Evolutionary conservation across 495 filamentous ascomycete species (phyloP).

Genomic region (Umbilicaria muhlenbergii): DNA sequence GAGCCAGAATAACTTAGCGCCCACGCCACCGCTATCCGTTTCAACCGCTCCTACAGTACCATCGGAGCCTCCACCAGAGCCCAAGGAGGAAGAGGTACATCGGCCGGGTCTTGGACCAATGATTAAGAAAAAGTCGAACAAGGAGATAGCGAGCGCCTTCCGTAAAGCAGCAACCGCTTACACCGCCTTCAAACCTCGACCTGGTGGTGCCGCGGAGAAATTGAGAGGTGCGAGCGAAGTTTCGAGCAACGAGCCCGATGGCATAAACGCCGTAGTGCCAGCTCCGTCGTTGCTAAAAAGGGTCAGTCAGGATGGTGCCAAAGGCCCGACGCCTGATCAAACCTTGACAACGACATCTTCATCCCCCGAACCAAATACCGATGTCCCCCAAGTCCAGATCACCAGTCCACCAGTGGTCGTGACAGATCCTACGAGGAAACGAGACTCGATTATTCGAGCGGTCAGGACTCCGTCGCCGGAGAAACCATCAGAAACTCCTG

Average conservation of each 20-base stretch:
- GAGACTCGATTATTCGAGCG: constrained; percentile 6
- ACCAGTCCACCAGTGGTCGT: constrained; percentile 9
- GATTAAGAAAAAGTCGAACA: constrained; percentile 63
- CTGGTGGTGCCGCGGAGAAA: constrained; percentile 66
- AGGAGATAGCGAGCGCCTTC: constrained; percentile 61
- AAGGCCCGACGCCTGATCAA: neutral
- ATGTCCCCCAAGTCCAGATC: constrained; percentile 14
- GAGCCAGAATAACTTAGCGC: neutral
- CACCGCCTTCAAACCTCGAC: constrained; percentile 68
- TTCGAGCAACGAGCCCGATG: constrained; percentile 52
- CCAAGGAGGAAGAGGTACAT: constrained; percentile 35
- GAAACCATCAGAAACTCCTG: constrained; percentile 18
- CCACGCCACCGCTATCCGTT: neutral
- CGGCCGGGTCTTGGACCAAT: constrained; percentile 79
- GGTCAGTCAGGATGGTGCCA: neutral
- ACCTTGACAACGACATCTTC: constrained; percentile 2
- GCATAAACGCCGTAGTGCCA: constrained; percentile 74
- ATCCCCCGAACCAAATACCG: constrained; percentile 3
- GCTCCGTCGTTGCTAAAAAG: constrained; percentile 39
- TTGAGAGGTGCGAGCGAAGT: constrained; percentile 42
- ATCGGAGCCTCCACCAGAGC: constrained; percentile 9
- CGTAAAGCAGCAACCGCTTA: constrained; percentile 75
- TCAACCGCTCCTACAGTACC: constrained; percentile 1
- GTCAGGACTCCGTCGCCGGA: constrained; percentile 4
- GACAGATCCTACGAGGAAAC: constrained; percentile 8